Evolutionary conservation across 345 rosid species (phyloP).

Genomic region (Lepidium didymum): DNA sequence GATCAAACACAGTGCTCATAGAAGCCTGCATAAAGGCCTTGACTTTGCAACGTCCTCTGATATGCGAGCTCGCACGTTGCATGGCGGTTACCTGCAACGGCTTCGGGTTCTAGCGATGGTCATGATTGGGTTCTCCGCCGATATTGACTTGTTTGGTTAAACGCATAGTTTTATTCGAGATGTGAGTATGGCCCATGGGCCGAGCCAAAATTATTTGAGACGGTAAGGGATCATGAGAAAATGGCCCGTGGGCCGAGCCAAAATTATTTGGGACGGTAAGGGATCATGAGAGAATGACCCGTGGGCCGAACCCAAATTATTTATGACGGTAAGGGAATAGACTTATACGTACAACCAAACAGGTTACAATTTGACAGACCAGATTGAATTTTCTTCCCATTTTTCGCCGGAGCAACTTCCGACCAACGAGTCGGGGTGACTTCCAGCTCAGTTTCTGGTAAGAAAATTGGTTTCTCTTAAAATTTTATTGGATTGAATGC

Average conservation of each 20-base stretch:
- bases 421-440: constrained; percentile 4
- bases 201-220: neutral
- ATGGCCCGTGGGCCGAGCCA: too few relatives aligned
- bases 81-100: constrained; percentile 25
- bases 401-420: constrained; percentile 3
- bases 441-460: constrained; percentile 6
- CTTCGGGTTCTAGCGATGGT: constrained; percentile 6
- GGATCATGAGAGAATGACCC: neutral
- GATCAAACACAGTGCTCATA: too few relatives aligned
- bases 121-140: neutral
- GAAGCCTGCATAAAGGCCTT: too few relatives aligned
- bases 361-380: neutral
- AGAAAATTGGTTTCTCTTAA: neutral
- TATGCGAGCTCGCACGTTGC: constrained; percentile 62
- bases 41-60: constrained; percentile 29
- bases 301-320: constrained; percentile 3
- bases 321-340: neutral
- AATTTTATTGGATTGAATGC: neutral
- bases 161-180: neutral
- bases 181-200: neutral
- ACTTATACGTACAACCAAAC: constrained; percentile 6
- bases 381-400: neutral
- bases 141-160: neutral
- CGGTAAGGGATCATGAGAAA: too few relatives aligned
- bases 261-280: too few relatives aligned